Evolutionary conservation across 73 alveolate species (phyloP).

Genomic region (Uronychia binucleata): DNA sequence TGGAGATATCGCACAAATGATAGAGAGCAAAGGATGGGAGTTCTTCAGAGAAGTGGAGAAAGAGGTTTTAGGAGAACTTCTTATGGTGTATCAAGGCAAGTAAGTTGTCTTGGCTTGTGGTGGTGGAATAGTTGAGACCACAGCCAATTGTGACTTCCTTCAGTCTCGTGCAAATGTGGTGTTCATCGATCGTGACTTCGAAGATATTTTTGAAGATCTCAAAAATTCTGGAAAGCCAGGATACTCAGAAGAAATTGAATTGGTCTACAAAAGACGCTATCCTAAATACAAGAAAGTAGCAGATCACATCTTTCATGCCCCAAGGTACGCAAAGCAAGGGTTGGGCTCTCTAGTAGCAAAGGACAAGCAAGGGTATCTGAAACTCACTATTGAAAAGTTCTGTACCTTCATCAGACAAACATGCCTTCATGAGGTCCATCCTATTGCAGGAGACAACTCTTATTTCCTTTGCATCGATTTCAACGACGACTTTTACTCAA

Average conservation of each 20-base stretch:
- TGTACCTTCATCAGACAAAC: neutral
- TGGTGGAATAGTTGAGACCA: slow-evolving; percentile 53
- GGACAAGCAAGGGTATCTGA: neutral
- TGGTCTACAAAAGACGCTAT: neutral
- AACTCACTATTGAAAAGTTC: neutral
- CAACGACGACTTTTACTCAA: neutral
- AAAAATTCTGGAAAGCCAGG: neutral
- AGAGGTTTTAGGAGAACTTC: slow-evolving; percentile 15
- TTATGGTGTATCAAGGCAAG: neutral
- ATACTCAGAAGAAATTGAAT: neutral
- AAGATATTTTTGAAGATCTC: slow-evolving; percentile 4
- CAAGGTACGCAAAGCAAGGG: neutral
- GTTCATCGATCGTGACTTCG: slow-evolving; percentile 26
- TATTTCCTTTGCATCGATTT: neutral
- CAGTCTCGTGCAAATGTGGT: slow-evolving; percentile 4
- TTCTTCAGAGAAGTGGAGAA: slow-evolving; percentile 39
- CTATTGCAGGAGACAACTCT: neutral
- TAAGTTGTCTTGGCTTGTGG: slow-evolving; percentile 31
- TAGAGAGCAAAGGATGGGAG: slow-evolving; percentile 56
- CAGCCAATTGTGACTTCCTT: slow-evolving; percentile 25
- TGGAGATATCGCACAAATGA: slow-evolving; percentile 10
- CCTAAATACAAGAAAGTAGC: neutral
- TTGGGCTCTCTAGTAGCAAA: neutral
- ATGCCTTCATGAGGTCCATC: neutral
- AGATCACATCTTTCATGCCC: neutral